Evolutionary conservation across 345 rosid species (phyloP).

Genomic region (Murraya koenigii): DNA sequence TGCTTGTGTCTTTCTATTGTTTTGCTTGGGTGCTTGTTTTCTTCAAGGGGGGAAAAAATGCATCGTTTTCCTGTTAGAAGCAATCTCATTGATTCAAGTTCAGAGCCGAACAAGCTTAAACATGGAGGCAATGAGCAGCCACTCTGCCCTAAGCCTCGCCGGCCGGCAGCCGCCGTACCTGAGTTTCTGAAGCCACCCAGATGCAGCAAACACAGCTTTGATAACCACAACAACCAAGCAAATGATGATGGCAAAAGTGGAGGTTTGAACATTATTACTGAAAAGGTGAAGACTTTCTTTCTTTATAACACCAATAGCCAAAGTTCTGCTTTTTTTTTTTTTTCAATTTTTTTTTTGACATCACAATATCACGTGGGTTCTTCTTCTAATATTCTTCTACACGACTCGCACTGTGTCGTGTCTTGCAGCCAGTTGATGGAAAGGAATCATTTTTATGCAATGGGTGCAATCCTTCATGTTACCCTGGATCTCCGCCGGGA

Average conservation of each 20-base stretch:
- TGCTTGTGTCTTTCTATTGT: no score
- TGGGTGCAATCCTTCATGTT: constrained; percentile 42
- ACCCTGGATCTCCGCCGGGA: constrained; percentile 77
- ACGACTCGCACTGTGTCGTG: background rate
- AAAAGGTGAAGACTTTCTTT: constrained; percentile 35
- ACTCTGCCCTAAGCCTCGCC: constrained; percentile 77
- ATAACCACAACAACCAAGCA: constrained; percentile 44
- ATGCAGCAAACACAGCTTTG: constrained; percentile 52
- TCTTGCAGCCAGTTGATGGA: constrained; percentile 32
- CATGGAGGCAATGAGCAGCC: constrained; percentile 28
- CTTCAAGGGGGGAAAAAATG: constrained; percentile 26
- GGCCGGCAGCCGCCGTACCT: constrained; percentile 42
- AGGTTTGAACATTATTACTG: constrained; percentile 35
- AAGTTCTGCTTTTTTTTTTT: background rate
- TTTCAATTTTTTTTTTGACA: no score
- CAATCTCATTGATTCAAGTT: constrained; percentile 33
- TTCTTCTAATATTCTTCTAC: background rate
- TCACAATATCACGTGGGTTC: background rate
- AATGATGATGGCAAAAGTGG: constrained; percentile 39
- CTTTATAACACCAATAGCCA: background rate
- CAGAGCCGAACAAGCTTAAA: constrained; percentile 16
- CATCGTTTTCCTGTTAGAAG: constrained; percentile 42
- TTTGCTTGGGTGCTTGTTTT: no score
- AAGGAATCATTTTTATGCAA: constrained; percentile 28
- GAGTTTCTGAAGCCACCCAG: constrained; percentile 59